Evolutionary conservation across 2,329 filamentous ascomycete species (phyloP).

Genomic region (Simplicillium aogashimaense): DNA sequence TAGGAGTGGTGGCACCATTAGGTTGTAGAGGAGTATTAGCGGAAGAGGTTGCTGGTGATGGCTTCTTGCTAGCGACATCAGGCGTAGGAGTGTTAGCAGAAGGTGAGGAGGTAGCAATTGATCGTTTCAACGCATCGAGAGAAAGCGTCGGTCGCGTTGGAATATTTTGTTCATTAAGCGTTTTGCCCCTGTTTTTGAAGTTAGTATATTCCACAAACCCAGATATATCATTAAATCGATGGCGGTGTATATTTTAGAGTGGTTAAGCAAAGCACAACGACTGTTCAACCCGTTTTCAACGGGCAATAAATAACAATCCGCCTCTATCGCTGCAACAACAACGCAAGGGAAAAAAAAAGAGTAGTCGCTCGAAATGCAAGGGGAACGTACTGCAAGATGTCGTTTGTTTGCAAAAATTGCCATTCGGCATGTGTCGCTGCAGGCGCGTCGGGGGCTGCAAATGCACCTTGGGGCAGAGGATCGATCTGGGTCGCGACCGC

Average conservation of each 20-base stretch:
- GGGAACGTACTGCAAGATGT: slow-evolving; percentile 48
- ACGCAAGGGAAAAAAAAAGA: slow-evolving; percentile 10
- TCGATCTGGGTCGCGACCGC: slow-evolving; percentile 63
- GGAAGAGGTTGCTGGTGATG: slow-evolving; percentile 6
- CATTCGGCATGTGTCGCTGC: slow-evolving; percentile 40
- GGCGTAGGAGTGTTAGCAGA: slow-evolving; percentile 1
- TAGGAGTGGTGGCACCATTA: not conserved
- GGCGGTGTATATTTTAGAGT: slow-evolving; percentile 12
- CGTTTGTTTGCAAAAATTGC: slow-evolving; percentile 45
- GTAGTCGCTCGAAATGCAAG: slow-evolving; percentile 4
- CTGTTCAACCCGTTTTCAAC: not conserved
- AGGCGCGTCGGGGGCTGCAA: slow-evolving; percentile 47
- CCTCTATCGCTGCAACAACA: slow-evolving; percentile 6
- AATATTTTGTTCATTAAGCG: slow-evolving; percentile 42
- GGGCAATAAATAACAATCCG: slow-evolving; percentile 4
- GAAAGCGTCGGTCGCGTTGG: slow-evolving; percentile 36
- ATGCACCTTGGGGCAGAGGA: slow-evolving; percentile 48
- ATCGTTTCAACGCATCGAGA: slow-evolving; percentile 31
- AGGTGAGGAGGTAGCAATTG: slow-evolving; percentile 14
- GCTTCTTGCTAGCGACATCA: slow-evolving; percentile 5
- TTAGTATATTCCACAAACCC: not conserved
- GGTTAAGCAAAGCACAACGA: not conserved
- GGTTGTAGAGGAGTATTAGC: slow-evolving; percentile 3
- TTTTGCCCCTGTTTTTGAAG: slow-evolving; percentile 21
- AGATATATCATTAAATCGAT: not conserved